phyloP scores from a whole-genome alignment of 257 asterid genomes.

The Jacaranda mimosifolia region DNA sequence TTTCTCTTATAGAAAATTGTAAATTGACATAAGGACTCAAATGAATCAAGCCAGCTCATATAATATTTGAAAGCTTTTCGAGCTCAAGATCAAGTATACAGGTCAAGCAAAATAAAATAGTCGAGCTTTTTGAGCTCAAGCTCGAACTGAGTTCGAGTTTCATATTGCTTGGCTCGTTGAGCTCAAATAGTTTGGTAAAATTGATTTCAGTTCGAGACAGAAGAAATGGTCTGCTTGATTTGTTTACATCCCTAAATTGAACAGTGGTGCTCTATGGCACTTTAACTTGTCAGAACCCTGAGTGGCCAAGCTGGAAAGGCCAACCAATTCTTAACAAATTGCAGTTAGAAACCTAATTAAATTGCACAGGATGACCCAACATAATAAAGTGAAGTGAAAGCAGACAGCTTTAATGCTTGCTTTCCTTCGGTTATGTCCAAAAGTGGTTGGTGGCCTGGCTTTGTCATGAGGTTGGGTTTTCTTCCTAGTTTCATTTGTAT shows the following conservation, averaged over 20 bases:
- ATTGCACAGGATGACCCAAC: constrained; percentile 30
- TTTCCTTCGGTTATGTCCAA: constrained; percentile 34
- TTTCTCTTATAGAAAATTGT: constrained; percentile 18
- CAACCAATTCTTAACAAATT: constrained; percentile 35
- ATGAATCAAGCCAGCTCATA: too few species aligned
- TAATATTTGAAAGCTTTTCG: too few species aligned
- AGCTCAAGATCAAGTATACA: too few species aligned
- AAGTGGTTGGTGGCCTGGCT: constrained; percentile 57
- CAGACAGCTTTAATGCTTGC: constrained; percentile 33
- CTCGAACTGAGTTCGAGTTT: too few species aligned
- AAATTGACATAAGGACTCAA: too few species aligned
- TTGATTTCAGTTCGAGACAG: too few species aligned
- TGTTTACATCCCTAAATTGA: neutral
- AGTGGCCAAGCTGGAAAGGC: constrained; percentile 53
- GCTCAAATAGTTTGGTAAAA: too few species aligned
- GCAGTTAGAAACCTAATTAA: constrained; percentile 23
- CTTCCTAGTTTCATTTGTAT: constrained; percentile 32
- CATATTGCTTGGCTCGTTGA: too few species aligned
- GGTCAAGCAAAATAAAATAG: too few species aligned
- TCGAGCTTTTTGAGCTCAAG: too few species aligned
- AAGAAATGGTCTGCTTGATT: too few species aligned
- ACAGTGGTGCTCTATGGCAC: neutral
- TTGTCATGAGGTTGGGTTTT: constrained; percentile 49
- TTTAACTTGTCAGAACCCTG: constrained; percentile 16
- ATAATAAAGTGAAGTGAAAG: constrained; percentile 35